phyloP scores from a whole-genome alignment of 2,329 filamentous ascomycete species.

The Aspergillus amoenus region DNA sequence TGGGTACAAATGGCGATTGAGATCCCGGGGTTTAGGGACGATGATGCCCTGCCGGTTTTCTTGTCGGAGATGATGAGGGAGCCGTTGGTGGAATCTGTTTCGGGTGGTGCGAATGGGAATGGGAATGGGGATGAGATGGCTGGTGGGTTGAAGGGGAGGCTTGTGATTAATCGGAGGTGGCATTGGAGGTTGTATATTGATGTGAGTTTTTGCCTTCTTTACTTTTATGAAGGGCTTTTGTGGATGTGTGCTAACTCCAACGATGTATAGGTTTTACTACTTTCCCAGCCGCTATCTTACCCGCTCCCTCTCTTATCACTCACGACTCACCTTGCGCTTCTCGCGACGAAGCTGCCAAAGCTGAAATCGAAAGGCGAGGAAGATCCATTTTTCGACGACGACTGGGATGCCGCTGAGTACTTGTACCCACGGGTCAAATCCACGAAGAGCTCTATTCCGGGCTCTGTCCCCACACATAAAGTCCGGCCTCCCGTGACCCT shows the following conservation, averaged over 20 bases:
- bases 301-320: constrained; percentile 89
- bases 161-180: constrained; percentile 87
- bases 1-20: constrained; percentile 93
- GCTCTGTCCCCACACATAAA: constrained; percentile 25
- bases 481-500: constrained; percentile 80
- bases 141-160: constrained; percentile 64
- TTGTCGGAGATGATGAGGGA: constrained; percentile 85
- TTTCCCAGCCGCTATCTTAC: constrained; percentile 90
- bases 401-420: constrained; percentile 82
- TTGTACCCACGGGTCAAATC: constrained; percentile 63
- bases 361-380: constrained; percentile 89
- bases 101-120: constrained; percentile 75
- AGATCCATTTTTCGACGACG: constrained; percentile 96
- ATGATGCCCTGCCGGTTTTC: constrained; percentile 86
- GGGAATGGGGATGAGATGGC: constrained; percentile 67
- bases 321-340: constrained; percentile 88
- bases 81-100: constrained; percentile 69
- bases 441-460: constrained; percentile 19
- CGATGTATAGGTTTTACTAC: constrained; percentile 71
- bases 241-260: constrained; percentile 3
- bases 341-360: constrained; percentile 79
- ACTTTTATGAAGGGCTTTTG: neutral
- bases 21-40: constrained; percentile 85
- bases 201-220: constrained; percentile 53
- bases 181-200: constrained; percentile 97